Percentiles rank a stretch among this genome's conserved stretches.
Conservation (phyloP, 2,329 filamentous ascomycete genomes). For the Huntiella bhutanensis region DNA sequence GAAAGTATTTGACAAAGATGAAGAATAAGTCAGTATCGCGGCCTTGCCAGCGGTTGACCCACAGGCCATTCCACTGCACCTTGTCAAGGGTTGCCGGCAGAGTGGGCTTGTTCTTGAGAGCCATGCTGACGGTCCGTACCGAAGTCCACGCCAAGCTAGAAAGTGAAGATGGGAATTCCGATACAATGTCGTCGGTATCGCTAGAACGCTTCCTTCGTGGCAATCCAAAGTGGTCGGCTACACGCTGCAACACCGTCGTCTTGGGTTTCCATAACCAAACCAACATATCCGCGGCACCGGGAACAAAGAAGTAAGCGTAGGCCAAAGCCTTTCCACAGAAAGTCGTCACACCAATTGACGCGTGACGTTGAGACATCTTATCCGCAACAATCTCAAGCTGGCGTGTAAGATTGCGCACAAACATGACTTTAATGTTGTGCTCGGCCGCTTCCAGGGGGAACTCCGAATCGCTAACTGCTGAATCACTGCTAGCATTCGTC, state of each 20-base stretch:
- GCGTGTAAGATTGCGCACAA: slow-evolving; percentile 59
- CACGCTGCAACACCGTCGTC: slow-evolving; percentile 48
- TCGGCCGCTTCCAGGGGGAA: slow-evolving; percentile 47
- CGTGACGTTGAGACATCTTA: slow-evolving; percentile 63
- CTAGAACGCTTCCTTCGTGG: slow-evolving; percentile 30
- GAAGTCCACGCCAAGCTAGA: slow-evolving; percentile 38
- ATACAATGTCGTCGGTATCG: slow-evolving; percentile 45
- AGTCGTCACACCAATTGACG: slow-evolving; percentile 47
- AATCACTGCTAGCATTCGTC: slow-evolving; percentile 32
- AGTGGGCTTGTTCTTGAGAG: slow-evolving; percentile 29
- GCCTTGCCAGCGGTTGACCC: slow-evolving; percentile 72
- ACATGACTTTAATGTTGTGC: slow-evolving; percentile 78
- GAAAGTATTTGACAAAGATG: slow-evolving; percentile 77
- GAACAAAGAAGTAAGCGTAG: slow-evolving; percentile 85
- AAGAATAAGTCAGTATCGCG: slow-evolving; percentile 80
- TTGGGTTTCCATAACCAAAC: slow-evolving; percentile 63
- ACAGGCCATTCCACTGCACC: slow-evolving; percentile 71
- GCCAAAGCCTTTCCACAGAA: slow-evolving; percentile 84
- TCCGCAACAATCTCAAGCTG: slow-evolving; percentile 80
- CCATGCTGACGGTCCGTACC: slow-evolving; percentile 27
- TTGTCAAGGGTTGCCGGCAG: slow-evolving; percentile 49
- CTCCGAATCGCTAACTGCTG: slow-evolving; percentile 49
- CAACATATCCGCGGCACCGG: slow-evolving; percentile 66
- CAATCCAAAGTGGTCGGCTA: slow-evolving; percentile 50
- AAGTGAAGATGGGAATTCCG: slow-evolving; percentile 50